Percentiles rank a stretch among this genome's conserved stretches.
phyloP scores from a whole-genome alignment of 805 yeast species.

The Candida krabiensis region DNA sequence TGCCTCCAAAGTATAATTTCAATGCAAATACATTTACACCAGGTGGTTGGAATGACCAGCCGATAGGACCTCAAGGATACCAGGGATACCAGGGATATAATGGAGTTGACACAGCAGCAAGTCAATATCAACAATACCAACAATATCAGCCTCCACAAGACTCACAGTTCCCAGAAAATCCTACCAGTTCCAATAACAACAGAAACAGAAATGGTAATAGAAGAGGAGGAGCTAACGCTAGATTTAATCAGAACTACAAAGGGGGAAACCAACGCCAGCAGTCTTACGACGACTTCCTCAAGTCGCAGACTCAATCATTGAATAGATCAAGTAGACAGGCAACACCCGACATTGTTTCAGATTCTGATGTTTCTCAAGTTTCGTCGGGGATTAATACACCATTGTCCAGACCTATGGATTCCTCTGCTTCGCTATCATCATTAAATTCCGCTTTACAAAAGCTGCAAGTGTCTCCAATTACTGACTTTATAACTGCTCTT shows the following conservation, averaged over 20 bases:
- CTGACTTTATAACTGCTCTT: constrained; percentile 53
- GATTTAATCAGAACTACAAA: not conserved
- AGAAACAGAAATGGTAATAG: constrained; percentile 14
- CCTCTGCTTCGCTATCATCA: constrained; percentile 69
- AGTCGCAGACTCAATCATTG: constrained; percentile 38
- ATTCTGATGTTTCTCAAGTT: constrained; percentile 27
- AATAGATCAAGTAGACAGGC: constrained; percentile 13
- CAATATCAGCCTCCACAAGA: constrained; percentile 2
- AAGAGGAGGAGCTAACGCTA: constrained; percentile 9
- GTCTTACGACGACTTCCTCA: constrained; percentile 54
- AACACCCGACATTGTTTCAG: constrained; percentile 18
- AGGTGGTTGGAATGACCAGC: constrained; percentile 21
- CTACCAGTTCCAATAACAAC: constrained; percentile 6
- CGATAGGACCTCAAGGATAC: constrained; percentile 31
- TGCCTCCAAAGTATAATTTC: constrained; percentile 45
- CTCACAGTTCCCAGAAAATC: not conserved
- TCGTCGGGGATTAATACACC: constrained; percentile 33
- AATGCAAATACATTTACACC: constrained; percentile 35
- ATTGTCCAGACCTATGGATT: constrained; percentile 28
- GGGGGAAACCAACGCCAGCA: constrained; percentile 17
- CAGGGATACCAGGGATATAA: constrained; percentile 27
- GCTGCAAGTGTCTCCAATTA: constrained; percentile 64
- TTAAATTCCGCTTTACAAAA: constrained; percentile 69
- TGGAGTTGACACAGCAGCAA: constrained; percentile 10
- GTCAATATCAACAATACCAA: constrained; percentile 13